Evolutionary conservation across 257 asterid species (phyloP).

Genomic region (Solanum dulcamara): DNA sequence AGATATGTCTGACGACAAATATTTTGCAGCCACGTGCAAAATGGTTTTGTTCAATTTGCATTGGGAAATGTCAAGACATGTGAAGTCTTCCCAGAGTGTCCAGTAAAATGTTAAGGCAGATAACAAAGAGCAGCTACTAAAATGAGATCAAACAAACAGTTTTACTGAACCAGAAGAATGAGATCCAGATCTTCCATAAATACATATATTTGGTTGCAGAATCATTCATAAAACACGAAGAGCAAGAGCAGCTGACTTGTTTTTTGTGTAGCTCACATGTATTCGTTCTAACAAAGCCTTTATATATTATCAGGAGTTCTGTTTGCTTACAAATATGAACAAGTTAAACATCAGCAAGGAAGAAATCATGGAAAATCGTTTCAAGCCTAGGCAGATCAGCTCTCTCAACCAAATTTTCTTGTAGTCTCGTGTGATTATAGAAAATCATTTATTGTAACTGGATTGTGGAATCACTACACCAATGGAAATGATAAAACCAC

Average conservation of each 20-base stretch:
- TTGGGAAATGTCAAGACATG: conserved; percentile 88
- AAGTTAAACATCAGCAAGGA: neutral
- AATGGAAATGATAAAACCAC: neutral
- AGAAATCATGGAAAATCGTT: neutral
- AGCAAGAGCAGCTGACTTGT: neutral
- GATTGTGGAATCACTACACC: neutral
- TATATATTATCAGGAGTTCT: neutral
- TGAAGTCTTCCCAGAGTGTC: conserved; percentile 86
- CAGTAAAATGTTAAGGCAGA: conserved; percentile 37
- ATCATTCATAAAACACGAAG: neutral
- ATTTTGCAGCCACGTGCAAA: conserved; percentile 58
- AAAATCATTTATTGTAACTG: neutral
- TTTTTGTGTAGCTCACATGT: neutral
- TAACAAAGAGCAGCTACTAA: neutral
- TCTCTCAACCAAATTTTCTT: neutral
- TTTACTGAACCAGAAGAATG: neutral
- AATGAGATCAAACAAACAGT: neutral
- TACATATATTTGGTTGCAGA: neutral
- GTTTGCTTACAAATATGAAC: neutral
- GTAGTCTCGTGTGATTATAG: neutral
- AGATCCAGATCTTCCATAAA: neutral
- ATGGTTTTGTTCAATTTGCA: conserved; percentile 72
- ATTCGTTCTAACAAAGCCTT: neutral
- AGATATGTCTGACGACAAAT: conserved; percentile 47
- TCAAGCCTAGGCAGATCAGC: neutral